These are phyloP conservation scores for Ophiostoma novo-ulmi DNA, from an alignment of 2,329 filamentous ascomycete species.

Conservation along the genomic window DNA sequence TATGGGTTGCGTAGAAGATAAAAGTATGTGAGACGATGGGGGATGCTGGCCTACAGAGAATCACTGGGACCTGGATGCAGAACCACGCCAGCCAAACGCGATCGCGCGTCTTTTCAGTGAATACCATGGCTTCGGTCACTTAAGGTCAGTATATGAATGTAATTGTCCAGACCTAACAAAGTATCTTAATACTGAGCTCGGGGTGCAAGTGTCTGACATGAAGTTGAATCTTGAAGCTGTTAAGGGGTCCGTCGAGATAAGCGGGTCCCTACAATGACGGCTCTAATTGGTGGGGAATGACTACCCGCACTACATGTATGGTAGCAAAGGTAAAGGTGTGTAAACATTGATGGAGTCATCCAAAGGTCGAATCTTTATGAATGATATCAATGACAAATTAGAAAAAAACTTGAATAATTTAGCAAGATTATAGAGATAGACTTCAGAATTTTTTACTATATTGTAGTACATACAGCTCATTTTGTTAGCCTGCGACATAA, in stretches of 20 bases:
- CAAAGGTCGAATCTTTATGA: too few relatives aligned
- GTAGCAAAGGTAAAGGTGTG: not conserved
- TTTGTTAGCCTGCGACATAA: too few relatives aligned
- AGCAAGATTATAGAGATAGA: too few relatives aligned
- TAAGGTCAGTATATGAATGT: not conserved
- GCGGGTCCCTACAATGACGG: not conserved
- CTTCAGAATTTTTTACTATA: too few relatives aligned
- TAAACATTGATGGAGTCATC: too few relatives aligned
- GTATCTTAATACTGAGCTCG: not conserved
- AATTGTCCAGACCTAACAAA: not conserved
- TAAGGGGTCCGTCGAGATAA: not conserved
- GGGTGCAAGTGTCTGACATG: not conserved
- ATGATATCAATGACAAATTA: too few relatives aligned
- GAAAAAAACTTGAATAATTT: too few relatives aligned
- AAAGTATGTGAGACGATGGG: not conserved
- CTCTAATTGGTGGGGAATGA: not conserved
- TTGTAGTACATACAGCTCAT: too few relatives aligned
- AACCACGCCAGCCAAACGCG: slow-evolving; percentile 36
- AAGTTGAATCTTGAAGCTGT: not conserved
- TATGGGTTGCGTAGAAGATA: not conserved
- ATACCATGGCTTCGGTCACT: slow-evolving; percentile 1
- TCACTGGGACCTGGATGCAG: slow-evolving; percentile 32
- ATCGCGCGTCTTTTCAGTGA: slow-evolving; percentile 26
- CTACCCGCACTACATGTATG: not conserved
- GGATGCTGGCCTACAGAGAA: slow-evolving; percentile 30